phyloP scores from a whole-genome alignment of 2,329 filamentous ascomycete species.

The Trichoderma atrobrunneum region DNA sequence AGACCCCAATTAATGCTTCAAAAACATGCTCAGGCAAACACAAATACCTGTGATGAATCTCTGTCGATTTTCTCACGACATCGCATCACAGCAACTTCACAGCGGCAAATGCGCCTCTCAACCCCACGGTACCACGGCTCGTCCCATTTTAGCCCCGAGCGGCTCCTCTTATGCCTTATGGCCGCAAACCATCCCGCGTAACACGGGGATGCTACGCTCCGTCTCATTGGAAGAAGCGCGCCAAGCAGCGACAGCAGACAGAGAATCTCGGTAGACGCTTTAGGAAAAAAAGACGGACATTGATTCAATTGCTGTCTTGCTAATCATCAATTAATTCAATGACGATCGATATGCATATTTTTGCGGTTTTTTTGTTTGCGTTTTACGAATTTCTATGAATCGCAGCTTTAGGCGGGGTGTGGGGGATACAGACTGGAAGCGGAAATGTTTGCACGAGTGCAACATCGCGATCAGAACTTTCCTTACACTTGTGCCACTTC shows the following conservation, averaged over 20 bases:
- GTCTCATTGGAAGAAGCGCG: constrained; percentile 3
- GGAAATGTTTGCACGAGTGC: background rate
- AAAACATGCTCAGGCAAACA: background rate
- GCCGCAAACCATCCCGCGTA: background rate
- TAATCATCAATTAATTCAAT: background rate
- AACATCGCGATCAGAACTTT: background rate
- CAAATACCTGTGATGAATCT: background rate
- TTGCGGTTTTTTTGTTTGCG: background rate
- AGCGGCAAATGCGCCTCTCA: background rate
- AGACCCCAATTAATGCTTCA: background rate
- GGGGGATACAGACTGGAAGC: background rate
- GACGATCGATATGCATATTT: background rate
- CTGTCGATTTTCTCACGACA: background rate
- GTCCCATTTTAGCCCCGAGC: background rate
- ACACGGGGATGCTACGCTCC: constrained; percentile 8
- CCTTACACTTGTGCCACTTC: background rate
- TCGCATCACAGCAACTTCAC: background rate
- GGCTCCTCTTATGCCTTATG: background rate
- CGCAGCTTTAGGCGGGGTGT: background rate
- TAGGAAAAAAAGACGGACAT: background rate
- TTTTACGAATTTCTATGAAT: background rate
- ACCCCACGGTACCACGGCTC: background rate
- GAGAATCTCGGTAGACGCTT: constrained; percentile 9
- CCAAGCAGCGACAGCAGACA: background rate
- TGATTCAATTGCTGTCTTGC: background rate